These are phyloP conservation scores for Paspalum notatum DNA, from an alignment of 176 grass and related monocot genomes.

Conservation along the genomic window DNA sequence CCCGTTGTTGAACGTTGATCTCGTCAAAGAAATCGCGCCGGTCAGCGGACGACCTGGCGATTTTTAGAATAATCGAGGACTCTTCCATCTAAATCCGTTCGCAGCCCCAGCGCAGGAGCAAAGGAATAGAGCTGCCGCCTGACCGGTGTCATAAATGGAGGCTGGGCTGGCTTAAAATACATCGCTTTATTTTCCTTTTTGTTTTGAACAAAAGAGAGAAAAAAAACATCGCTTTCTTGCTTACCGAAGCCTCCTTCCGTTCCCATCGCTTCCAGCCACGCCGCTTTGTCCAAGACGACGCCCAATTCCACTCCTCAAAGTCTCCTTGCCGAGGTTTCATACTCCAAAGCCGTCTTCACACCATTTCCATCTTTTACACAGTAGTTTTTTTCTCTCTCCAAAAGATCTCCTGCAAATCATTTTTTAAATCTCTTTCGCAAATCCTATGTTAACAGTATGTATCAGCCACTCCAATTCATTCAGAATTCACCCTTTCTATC, in stretches of 20 bases:
- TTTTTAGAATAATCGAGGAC: conserved; percentile 27
- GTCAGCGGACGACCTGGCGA: conserved; percentile 2
- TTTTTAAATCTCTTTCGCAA: neutral
- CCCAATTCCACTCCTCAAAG: conserved; percentile 4
- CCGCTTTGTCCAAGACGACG: neutral
- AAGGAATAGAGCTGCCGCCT: too few relatives aligned
- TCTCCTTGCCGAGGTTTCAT: neutral
- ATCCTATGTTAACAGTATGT: neutral
- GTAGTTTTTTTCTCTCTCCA: neutral
- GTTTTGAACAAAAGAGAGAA: too few relatives aligned
- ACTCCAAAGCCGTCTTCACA: conserved; percentile 20
- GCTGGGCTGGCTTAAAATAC: neutral
- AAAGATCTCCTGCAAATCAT: neutral
- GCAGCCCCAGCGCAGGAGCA: too few relatives aligned
- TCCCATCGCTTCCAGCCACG: neutral
- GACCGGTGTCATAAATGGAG: neutral
- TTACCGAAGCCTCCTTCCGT: conserved; percentile 21
- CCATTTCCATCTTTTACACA: neutral
- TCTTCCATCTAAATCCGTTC: neutral
- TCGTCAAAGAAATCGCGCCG: conserved; percentile 15
- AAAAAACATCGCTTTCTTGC: neutral
- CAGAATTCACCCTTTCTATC: too few relatives aligned
- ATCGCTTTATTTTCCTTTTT: too few relatives aligned
- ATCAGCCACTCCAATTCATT: too few relatives aligned
- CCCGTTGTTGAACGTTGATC: conserved; percentile 26